These are phyloP conservation scores for Linaria vulgaris DNA, from an alignment of 257 asterid genomes.

Conservation along the genomic window DNA sequence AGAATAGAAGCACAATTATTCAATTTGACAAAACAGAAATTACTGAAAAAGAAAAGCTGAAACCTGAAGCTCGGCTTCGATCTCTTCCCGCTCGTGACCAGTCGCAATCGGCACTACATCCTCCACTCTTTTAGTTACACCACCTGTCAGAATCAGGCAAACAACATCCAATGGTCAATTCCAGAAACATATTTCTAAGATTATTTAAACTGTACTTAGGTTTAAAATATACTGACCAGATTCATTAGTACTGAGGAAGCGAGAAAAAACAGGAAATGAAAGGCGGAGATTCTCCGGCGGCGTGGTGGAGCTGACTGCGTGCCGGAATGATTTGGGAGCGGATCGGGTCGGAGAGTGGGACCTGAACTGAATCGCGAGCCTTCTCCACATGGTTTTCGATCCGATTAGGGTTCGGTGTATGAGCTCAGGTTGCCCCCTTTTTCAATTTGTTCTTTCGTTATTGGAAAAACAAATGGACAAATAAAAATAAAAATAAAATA, in stretches of 20 bases:
- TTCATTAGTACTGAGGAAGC: conserved; percentile 48
- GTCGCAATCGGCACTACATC: conserved; percentile 96
- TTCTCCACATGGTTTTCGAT: conserved; percentile 72
- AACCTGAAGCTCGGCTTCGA: conserved; percentile 81
- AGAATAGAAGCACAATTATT: not conserved
- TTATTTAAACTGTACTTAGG: no score
- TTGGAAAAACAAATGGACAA: no score
- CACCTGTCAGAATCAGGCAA: conserved; percentile 27
- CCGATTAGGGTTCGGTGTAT: conserved; percentile 30
- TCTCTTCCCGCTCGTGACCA: conserved; percentile 97
- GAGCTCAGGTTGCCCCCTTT: conserved; percentile 59
- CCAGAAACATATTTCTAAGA: no score
- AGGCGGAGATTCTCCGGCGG: conserved; percentile 37
- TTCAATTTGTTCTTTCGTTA: no score
- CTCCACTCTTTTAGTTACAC: conserved; percentile 63
- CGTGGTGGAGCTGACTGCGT: conserved; percentile 38
- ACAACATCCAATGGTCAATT: not conserved
- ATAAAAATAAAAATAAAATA: no score
- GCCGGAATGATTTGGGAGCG: conserved; percentile 38
- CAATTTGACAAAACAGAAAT: not conserved
- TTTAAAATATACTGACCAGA: conserved; percentile 64
- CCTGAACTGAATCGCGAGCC: conserved; percentile 59
- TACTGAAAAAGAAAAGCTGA: not conserved
- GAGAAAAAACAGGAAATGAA: conserved; percentile 39
- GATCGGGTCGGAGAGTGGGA: conserved; percentile 51